These are phyloP conservation scores for Boletus huronensis DNA, from an alignment of 768 basidiomycete species.

Conservation along the genomic window DNA sequence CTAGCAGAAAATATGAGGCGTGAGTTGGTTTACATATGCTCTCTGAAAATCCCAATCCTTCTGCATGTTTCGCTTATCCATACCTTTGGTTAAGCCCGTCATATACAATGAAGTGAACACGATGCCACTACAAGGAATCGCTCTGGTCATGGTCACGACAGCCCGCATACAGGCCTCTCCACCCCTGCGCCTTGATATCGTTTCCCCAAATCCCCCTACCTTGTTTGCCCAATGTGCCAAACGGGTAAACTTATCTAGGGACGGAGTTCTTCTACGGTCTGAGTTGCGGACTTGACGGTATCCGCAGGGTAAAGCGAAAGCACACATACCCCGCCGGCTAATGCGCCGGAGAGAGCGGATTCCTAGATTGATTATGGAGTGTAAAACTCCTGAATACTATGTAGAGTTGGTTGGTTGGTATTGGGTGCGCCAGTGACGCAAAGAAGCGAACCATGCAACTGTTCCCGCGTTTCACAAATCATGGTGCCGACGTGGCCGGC, in stretches of 20 bases:
- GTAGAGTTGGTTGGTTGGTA: too few relatives aligned
- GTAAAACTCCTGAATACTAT: neutral
- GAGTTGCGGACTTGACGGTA: conserved; percentile 85
- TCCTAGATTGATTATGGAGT: conserved; percentile 45
- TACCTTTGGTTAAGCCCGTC: conserved; percentile 55
- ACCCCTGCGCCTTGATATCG: conserved; percentile 70
- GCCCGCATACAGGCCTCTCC: conserved; percentile 80
- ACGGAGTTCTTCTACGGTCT: conserved; percentile 81
- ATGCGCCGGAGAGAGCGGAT: conserved; percentile 74
- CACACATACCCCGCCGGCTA: conserved; percentile 77
- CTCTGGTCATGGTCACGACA: conserved; percentile 78
- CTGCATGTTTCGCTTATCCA: conserved; percentile 20
- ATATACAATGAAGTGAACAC: conserved; percentile 57
- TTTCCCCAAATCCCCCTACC: conserved; percentile 50
- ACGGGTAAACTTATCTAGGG: conserved; percentile 32
- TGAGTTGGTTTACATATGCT: neutral
- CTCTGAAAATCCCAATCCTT: neutral
- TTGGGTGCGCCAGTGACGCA: too few relatives aligned
- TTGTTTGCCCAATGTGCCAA: conserved; percentile 16
- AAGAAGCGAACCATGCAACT: conserved; percentile 82
- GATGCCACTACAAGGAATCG: conserved; percentile 81
- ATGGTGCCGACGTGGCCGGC: conserved; percentile 83
- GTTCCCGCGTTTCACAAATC: conserved; percentile 85
- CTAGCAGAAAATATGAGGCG: neutral
- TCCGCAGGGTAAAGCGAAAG: conserved; percentile 87